phyloP scores from a whole-genome alignment of 257 asterid species.

The Solanum stenotomum region DNA sequence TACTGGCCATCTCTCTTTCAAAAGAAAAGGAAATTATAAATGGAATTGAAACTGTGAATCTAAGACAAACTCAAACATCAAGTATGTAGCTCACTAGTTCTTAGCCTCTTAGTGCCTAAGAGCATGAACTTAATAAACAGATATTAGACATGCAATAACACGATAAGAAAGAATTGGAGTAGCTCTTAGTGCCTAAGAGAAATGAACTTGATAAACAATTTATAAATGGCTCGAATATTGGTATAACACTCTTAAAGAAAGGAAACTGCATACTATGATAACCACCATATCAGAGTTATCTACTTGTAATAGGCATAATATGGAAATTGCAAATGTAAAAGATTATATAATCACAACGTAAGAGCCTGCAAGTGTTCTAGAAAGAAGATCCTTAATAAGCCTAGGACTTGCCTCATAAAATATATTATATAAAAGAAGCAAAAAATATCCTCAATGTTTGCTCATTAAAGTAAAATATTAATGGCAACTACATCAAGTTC shows the following conservation, averaged over 20 bases:
- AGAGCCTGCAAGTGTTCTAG: neutral
- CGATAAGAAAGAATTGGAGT: neutral
- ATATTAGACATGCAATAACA: neutral
- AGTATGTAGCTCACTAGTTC: neutral
- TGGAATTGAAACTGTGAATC: neutral
- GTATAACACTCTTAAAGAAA: neutral
- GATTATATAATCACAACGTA: neutral
- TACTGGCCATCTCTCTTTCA: slow-evolving; percentile 97
- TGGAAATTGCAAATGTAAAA: neutral
- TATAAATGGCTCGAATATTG: neutral
- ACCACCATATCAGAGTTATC: neutral
- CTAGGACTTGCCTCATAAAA: neutral
- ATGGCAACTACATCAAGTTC: neutral
- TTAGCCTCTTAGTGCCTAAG: neutral
- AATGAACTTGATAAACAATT: neutral
- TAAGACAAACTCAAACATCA: neutral
- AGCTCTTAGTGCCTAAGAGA: neutral
- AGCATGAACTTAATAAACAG: neutral
- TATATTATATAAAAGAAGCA: neutral
- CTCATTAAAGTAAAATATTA: neutral
- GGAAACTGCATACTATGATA: neutral
- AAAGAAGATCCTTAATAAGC: neutral
- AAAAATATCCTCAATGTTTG: neutral
- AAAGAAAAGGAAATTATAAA: neutral
- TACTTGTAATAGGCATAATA: neutral